A percentile compares a stretch with the other conserved stretches of the same genome.
phyloP scores from a whole-genome alignment of 139 green algal species.

The Tetradesmus lagerheimii region DNA sequence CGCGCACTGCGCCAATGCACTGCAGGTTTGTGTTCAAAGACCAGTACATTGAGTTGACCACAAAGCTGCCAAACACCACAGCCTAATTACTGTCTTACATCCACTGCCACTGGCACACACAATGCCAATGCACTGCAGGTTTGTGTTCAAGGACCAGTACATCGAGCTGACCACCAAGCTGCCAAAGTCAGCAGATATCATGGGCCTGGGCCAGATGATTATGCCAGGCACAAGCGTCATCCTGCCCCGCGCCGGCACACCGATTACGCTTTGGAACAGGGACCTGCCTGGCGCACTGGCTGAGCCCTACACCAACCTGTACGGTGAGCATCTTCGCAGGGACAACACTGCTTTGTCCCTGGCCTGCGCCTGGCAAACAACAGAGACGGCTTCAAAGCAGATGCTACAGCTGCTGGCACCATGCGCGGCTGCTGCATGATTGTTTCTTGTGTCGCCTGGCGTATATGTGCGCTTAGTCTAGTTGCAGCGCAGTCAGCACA shows the following conservation, averaged over 20 bases:
- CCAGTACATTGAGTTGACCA: constrained; percentile 75
- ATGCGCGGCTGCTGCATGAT: too few relatives aligned
- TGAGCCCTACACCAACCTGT: constrained; percentile 69
- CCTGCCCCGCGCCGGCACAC: constrained; percentile 43
- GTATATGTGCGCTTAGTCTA: too few relatives aligned
- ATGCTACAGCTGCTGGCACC: too few relatives aligned
- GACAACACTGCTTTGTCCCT: background rate
- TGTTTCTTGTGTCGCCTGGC: too few relatives aligned
- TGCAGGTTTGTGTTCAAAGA: constrained; percentile 59
- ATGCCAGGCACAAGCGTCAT: constrained; percentile 23
- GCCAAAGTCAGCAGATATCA: constrained; percentile 45
- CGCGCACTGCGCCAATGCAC: too few relatives aligned
- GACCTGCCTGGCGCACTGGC: constrained; percentile 53
- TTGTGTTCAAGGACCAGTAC: constrained; percentile 74
- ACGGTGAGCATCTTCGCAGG: constrained; percentile 42
- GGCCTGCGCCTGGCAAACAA: too few relatives aligned
- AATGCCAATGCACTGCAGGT: too few relatives aligned
- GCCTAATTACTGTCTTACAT: too few relatives aligned
- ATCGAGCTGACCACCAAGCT: constrained; percentile 64
- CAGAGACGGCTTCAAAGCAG: too few relatives aligned
- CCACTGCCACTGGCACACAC: too few relatives aligned
- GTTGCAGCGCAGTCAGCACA: too few relatives aligned
- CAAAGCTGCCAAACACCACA: too few relatives aligned
- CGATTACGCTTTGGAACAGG: constrained; percentile 59
- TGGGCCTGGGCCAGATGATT: constrained; percentile 60